Evolutionary conservation across 1,139 yeast genomes (phyloP).

Genomic region (Kazachstania sp.): DNA sequence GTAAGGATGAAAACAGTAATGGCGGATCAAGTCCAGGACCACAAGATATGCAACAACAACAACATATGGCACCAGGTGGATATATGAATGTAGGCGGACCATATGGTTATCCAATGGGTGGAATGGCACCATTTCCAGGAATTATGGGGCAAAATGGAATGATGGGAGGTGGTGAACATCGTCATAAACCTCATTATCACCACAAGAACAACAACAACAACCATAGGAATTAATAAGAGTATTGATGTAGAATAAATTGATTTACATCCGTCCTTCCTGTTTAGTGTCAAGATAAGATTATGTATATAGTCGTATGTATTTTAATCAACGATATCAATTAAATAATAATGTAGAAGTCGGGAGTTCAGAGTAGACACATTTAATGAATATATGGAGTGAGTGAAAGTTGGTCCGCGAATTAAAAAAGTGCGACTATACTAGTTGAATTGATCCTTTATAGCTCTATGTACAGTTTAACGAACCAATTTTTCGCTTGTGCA

Average conservation of each 20-base stretch:
- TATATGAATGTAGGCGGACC: slow-evolving; percentile 23
- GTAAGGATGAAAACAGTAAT: slow-evolving; percentile 10
- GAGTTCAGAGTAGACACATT: too few species aligned
- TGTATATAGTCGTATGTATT: background rate
- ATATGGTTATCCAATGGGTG: slow-evolving; percentile 22
- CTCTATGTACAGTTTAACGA: too few species aligned
- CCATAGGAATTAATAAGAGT: background rate
- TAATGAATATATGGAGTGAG: too few species aligned
- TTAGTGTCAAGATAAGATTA: background rate
- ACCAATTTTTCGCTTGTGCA: too few species aligned
- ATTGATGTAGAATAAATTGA: too few species aligned
- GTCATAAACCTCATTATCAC: slow-evolving; percentile 15
- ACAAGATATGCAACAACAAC: slow-evolving; percentile 16
- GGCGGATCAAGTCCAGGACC: slow-evolving; percentile 20
- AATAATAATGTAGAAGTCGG: too few species aligned
- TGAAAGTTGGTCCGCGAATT: too few species aligned
- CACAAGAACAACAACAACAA: slow-evolving; percentile 9
- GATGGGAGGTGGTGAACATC: slow-evolving; percentile 9
- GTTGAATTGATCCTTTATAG: too few species aligned
- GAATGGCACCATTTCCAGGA: slow-evolving; percentile 21
- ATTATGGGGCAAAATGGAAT: slow-evolving; percentile 16
- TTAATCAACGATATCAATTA: too few species aligned
- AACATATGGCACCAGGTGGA: slow-evolving; percentile 24
- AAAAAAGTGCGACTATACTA: too few species aligned
- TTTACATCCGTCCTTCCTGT: too few species aligned